Conservation (phyloP, 1,284 basidiomycete genomes). For the Moesziomyces sp. region DNA sequence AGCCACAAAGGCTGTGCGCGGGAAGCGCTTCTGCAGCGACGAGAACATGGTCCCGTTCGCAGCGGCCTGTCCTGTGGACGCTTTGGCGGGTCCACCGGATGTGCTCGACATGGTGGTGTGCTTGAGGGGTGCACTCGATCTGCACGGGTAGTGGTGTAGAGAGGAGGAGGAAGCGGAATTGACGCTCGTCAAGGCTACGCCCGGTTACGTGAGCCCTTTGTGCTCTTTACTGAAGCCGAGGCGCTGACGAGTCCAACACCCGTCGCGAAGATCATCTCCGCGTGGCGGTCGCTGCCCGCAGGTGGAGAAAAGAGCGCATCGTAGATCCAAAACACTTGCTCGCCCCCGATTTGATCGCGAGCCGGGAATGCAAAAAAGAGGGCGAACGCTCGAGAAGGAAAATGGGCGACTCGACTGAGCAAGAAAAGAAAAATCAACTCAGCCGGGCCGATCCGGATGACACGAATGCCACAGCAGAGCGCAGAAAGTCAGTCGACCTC, state of each 20-base stretch:
- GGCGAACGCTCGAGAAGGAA: constrained; percentile 19
- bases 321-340: background rate
- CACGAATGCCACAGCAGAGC: background rate
- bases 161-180: background rate
- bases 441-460: background rate
- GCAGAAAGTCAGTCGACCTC: background rate
- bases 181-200: background rate
- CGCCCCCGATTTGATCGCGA: background rate
- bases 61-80: constrained; percentile 7
- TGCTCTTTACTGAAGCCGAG: background rate
- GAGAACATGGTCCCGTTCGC: constrained; percentile 4
- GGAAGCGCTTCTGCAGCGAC: constrained; percentile 33
- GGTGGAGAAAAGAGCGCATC: constrained; percentile 5
- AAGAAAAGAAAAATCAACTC: background rate
- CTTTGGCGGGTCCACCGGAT: background rate
- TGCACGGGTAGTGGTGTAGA: background rate
- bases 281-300: background rate
- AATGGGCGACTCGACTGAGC: constrained; percentile 1
- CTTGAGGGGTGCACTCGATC: too few relatives aligned
- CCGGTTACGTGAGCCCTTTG: constrained; percentile 12
- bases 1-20: constrained; percentile 36
- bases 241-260: constrained; percentile 27
- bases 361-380: constrained; percentile 10
- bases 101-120: constrained; percentile 18
- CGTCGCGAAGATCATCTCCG: constrained; percentile 11